A percentile compares a stretch with the other conserved stretches of the same genome.
phyloP scores from a whole-genome alignment of 768 basidiomycete species.

The Cubamyces lactineus region DNA sequence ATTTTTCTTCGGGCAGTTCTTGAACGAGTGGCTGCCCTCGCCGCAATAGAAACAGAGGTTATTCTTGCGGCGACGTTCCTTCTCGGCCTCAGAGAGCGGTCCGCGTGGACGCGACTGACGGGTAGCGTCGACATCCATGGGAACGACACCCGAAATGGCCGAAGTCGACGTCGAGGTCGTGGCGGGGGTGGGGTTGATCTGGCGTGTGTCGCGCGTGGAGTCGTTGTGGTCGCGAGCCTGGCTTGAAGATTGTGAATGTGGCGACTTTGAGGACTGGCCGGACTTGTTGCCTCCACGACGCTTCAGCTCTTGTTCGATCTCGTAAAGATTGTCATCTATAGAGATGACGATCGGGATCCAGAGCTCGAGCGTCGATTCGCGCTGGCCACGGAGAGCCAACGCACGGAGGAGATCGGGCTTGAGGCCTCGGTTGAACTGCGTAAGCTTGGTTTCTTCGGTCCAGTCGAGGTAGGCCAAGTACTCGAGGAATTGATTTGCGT shows the following conservation, averaged over 20 bases:
- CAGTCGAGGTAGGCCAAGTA: conserved; percentile 32
- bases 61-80: conserved; percentile 25
- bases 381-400: conserved; percentile 2
- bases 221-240: too few relatives aligned
- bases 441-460: conserved; percentile 40
- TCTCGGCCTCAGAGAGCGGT: conserved; percentile 2
- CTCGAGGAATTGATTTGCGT: conserved; percentile 35
- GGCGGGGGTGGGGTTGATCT: not conserved
- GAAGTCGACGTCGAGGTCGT: not conserved
- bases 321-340: conserved; percentile 15
- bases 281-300: not conserved
- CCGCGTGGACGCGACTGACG: not conserved
- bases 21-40: conserved; percentile 30
- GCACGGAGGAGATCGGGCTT: conserved; percentile 34
- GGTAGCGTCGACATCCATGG: conserved; percentile 26
- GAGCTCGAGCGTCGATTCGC: conserved; percentile 1
- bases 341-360: conserved; percentile 6
- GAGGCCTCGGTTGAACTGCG: conserved; percentile 37
- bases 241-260: not conserved
- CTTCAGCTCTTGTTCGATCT: not conserved
- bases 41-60: conserved; percentile 42
- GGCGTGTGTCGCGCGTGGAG: not conserved
- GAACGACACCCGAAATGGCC: conserved; percentile 8
- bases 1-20: conserved; percentile 33
- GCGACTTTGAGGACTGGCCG: not conserved